phyloP scores from a whole-genome alignment of 768 basidiomycete genomes.

The Auricularia sp. region DNA sequence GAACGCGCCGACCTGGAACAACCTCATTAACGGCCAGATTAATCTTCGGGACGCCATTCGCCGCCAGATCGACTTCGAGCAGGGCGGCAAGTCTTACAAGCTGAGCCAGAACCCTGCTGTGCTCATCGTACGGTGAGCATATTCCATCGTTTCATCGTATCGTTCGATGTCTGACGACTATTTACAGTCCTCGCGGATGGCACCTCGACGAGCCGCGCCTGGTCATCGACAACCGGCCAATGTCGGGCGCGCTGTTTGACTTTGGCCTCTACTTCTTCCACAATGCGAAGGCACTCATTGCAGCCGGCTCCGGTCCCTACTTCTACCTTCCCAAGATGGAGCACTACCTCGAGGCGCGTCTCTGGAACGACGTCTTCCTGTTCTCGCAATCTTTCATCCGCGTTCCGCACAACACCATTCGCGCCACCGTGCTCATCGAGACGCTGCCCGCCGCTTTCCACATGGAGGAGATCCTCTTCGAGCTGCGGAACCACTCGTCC shows the following conservation, averaged over 20 bases:
- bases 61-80: slow-evolving; percentile 83
- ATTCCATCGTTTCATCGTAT: slow-evolving; percentile 11
- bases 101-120: slow-evolving; percentile 78
- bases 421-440: slow-evolving; percentile 93
- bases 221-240: slow-evolving; percentile 75
- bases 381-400: slow-evolving; percentile 87
- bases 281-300: slow-evolving; percentile 86
- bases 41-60: slow-evolving; percentile 88
- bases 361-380: slow-evolving; percentile 97
- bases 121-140: slow-evolving; percentile 73
- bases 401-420: slow-evolving; percentile 77
- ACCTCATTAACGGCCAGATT: slow-evolving; percentile 86
- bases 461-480: slow-evolving; percentile 99
- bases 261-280: slow-evolving; percentile 97
- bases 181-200: slow-evolving; percentile 88
- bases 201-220: slow-evolving; percentile 93
- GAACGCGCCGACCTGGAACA: slow-evolving; percentile 85
- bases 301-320: slow-evolving; percentile 83
- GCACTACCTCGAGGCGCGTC: slow-evolving; percentile 89
- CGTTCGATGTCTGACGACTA: not conserved
- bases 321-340: slow-evolving; percentile 99
- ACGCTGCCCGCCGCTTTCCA: slow-evolving; percentile 98
- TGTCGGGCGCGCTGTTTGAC: slow-evolving; percentile 93
- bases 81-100: slow-evolving; percentile 85
- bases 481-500: slow-evolving; percentile 88